Percentiles rank a stretch among this genome's conserved stretches.
Conservation (phyloP, 1,284 basidiomycete genomes). For the Naganishia albida region DNA sequence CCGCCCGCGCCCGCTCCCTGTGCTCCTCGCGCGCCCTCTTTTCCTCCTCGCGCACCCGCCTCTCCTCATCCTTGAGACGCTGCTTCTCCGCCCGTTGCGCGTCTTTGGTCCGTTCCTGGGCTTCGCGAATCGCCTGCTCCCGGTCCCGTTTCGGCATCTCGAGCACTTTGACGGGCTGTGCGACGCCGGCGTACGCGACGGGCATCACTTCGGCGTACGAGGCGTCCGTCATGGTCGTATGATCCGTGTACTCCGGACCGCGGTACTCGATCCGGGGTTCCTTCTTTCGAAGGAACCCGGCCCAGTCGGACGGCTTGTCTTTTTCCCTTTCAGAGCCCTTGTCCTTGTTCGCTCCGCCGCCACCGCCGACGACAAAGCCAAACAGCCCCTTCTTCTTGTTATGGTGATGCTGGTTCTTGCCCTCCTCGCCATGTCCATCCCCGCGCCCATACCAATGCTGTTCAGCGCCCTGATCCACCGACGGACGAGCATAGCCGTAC, state of each 20-base stretch:
- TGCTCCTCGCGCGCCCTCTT: constrained; percentile 8
- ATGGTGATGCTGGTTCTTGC: constrained; percentile 13
- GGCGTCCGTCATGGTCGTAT: constrained; percentile 17
- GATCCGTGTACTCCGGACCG: constrained; percentile 18
- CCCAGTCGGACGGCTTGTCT: constrained; percentile 16
- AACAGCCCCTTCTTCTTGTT: constrained; percentile 30
- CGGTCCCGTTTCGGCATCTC: constrained; percentile 29
- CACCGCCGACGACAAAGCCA: constrained; percentile 13
- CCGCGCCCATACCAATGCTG: too few species aligned
- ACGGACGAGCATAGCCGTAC: not conserved
- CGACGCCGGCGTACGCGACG: constrained; percentile 10
- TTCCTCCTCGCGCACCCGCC: constrained; percentile 10
- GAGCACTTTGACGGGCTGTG: constrained; percentile 16
- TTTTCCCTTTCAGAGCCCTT: constrained; percentile 22
- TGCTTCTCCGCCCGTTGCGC: constrained; percentile 17
- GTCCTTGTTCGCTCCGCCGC: constrained; percentile 16
- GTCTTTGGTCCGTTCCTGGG: constrained; percentile 28
- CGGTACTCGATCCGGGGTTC: constrained; percentile 24
- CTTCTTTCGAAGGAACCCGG: constrained; percentile 22
- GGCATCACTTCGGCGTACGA: constrained; percentile 12
- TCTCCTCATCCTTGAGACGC: constrained; percentile 13
- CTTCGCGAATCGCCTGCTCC: constrained; percentile 27
- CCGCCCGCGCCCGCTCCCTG: constrained; percentile 16
- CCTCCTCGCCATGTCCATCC: constrained; percentile 2
- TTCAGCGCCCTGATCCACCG: constrained; percentile 3